Base-by-base conservation (phyloP, 2,329 filamentous ascomycete species). In the Malbranchea cinnamomea region DNA sequence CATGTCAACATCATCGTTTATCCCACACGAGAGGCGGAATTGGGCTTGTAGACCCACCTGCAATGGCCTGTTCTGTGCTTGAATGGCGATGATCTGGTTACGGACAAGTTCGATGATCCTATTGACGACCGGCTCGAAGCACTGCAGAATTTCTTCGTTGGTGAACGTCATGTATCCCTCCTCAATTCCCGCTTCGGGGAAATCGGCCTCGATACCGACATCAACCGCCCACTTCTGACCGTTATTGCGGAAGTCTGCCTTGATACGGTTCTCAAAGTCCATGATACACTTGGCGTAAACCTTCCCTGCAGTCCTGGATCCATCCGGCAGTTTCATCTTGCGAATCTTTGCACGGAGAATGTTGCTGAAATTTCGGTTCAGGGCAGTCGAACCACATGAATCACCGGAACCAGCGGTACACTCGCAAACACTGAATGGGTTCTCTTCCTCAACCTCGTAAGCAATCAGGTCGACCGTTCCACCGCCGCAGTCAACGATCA, bases 101-200 rank as follows among this genome's bases (percentile, higher is more conserved):
- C 87, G 72, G 36, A 95, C 89, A 41, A 95, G 70, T 58, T 95
- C 89, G 44, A 95, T 62, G 52, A 98, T 95, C 34, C 89, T 72
- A 64, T 95, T 94, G 33, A 95, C 87, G 6, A 98, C 89, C 8
- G 89, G 89, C 64, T 95, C 87, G 54, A 95, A 98, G 63, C 89
- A 95, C 61, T 95, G 87, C 44, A 98, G 67, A 46, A 98, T 95
- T 59, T 98, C 89, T 60, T 95, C 89, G 53, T 98, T 95, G 38
- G 85, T 95, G 54, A 98, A 98, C 2, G 87, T 95, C 89, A 98
- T 98, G 64, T 94, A 95, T 29, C 89, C 87, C 58, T 98, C 89
- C 60, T 95, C 89, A 44, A 98, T 95, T 44, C 84, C 85, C 18
- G 89, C 89, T 52, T 95, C 89, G 22, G 87, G 87, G 62, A 91